Percentiles rank a stretch among this genome's conserved stretches.
phyloP scores from a whole-genome alignment of 768 basidiomycete species.

The Phaeotremella skinneri region DNA sequence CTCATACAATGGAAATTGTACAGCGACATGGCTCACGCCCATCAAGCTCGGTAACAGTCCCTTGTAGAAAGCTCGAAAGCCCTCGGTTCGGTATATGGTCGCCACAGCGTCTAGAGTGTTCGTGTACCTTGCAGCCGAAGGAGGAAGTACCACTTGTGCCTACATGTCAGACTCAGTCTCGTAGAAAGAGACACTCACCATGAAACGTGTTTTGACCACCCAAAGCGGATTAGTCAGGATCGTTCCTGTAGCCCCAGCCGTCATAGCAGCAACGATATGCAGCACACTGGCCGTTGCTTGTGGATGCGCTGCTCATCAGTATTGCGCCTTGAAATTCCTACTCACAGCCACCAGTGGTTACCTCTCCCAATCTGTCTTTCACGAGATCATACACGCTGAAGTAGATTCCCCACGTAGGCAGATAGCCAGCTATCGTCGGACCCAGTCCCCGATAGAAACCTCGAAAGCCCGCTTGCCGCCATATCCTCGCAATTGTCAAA shows the following conservation, averaged over 20 bases:
- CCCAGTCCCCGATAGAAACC: constrained; percentile 97
- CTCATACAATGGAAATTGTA: constrained; percentile 97
- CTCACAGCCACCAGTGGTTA: constrained; percentile 56
- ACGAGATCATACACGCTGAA: constrained; percentile 97
- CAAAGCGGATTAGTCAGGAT: constrained; percentile 93
- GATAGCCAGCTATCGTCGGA: constrained; percentile 91
- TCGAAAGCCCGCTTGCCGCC: constrained; percentile 68
- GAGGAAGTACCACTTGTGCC: constrained; percentile 68
- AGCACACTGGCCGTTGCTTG: constrained; percentile 28
- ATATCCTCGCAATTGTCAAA: constrained; percentile 62
- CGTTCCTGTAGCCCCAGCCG: constrained; percentile 88
- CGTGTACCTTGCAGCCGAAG: constrained; percentile 70
- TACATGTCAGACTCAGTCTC: constrained; percentile 46
- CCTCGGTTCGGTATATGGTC: constrained; percentile 88
- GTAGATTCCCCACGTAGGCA: constrained; percentile 99
- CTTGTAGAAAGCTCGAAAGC: constrained; percentile 83
- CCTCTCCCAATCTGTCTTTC: constrained; percentile 75
- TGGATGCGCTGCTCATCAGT: constrained; percentile 52
- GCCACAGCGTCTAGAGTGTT: constrained; percentile 86
- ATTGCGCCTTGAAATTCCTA: constrained; percentile 3
- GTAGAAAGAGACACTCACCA: constrained; percentile 61
- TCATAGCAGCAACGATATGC: constrained; percentile 93
- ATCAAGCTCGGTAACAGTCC: constrained; percentile 88
- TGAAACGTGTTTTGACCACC: constrained; percentile 99
- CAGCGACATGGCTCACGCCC: constrained; percentile 90